Percentiles rank a stretch among this genome's conserved stretches.
phyloP scores from a whole-genome alignment of 768 basidiomycete species.

The Agaricus subrufescens region DNA sequence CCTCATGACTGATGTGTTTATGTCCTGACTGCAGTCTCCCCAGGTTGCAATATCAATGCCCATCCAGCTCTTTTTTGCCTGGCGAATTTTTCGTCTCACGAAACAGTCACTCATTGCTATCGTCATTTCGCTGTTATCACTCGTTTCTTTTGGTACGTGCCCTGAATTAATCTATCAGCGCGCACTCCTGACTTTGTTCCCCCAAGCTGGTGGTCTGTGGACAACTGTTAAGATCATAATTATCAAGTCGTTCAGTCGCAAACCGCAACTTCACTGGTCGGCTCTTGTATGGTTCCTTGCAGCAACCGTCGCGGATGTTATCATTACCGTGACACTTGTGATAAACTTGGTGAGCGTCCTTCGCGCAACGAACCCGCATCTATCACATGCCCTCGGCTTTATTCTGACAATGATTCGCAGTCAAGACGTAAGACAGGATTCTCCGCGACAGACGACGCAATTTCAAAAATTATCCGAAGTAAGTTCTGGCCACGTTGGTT shows the following conservation, averaged over 20 bases:
- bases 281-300: conserved; percentile 42
- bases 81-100: conserved; percentile 37
- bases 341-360: conserved; percentile 27
- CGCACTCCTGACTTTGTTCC: neutral
- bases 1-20: neutral
- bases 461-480: conserved; percentile 31
- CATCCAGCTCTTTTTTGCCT: conserved; percentile 43
- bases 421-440: conserved; percentile 36
- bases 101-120: conserved; percentile 30
- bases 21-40: neutral
- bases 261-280: conserved; percentile 39
- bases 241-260: conserved; percentile 32
- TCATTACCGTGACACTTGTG: conserved; percentile 36
- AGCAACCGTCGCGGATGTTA: conserved; percentile 35
- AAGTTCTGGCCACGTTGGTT: conserved; percentile 3
- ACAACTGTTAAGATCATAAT: conserved; percentile 28
- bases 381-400: neutral
- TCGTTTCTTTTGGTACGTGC: conserved; percentile 28
- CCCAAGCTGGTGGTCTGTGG: conserved; percentile 38
- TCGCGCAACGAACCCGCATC: no score
- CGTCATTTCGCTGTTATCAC: conserved; percentile 26
- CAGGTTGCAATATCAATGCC: conserved; percentile 41
- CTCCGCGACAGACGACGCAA: conserved; percentile 36
- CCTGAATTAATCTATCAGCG: neutral
- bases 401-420: conserved; percentile 14